phyloP scores from a whole-genome alignment of 108 stramenopile species.

The Cyclotella sp. region DNA sequence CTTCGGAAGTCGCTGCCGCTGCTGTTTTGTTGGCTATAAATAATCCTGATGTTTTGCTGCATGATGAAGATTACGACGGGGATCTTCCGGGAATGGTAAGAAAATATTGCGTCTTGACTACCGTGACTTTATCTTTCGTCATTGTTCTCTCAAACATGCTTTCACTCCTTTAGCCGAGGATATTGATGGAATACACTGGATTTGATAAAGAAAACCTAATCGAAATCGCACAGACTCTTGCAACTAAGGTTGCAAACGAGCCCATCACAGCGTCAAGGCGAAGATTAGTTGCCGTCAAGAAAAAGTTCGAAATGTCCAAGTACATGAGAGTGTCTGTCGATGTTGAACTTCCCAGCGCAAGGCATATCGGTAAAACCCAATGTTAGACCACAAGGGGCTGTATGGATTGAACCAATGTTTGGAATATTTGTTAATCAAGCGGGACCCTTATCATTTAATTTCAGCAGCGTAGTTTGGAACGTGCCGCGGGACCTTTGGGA shows the following conservation, averaged over 20 bases:
- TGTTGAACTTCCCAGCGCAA: constrained; percentile 43
- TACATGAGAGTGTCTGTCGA: constrained; percentile 55
- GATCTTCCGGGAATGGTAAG: constrained; percentile 51
- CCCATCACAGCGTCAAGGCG: constrained; percentile 60
- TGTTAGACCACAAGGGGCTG: background rate
- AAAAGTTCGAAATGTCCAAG: constrained; percentile 65
- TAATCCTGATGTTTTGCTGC: constrained; percentile 44
- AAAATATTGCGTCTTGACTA: background rate
- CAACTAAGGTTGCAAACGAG: constrained; percentile 58
- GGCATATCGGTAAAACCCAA: constrained; percentile 6
- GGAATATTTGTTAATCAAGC: background rate
- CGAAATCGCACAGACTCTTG: constrained; percentile 43
- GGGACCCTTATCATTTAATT: background rate
- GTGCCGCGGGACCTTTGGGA: background rate
- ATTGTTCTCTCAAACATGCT: constrained; percentile 10
- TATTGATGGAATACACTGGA: constrained; percentile 71
- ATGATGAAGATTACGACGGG: constrained; percentile 29
- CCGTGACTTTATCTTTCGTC: constrained; percentile 15
- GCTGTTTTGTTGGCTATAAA: constrained; percentile 89
- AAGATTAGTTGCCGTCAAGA: constrained; percentile 67
- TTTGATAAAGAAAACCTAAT: constrained; percentile 47
- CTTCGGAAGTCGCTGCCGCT: constrained; percentile 87
- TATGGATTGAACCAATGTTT: constrained; percentile 13
- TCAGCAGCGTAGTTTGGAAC: constrained; percentile 6
- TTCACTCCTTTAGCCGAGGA: constrained; percentile 44